These are phyloP conservation scores for Oidium heveae DNA, from an alignment of 2,329 filamentous ascomycete species.

Conservation along the genomic window DNA sequence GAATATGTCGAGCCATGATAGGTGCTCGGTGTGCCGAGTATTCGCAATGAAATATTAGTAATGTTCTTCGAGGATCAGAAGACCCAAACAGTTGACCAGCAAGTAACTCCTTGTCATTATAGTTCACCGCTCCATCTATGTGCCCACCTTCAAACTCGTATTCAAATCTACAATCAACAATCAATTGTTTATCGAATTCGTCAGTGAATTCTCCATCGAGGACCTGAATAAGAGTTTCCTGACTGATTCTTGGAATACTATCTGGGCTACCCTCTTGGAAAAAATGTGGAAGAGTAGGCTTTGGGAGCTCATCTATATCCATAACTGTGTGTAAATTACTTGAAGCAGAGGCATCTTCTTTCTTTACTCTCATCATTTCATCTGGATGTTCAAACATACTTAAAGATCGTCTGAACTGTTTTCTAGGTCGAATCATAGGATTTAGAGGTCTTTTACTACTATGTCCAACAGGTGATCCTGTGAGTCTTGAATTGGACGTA, in stretches of 20 bases:
- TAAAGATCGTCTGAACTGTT: conserved; percentile 72
- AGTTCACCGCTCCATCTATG: conserved; percentile 81
- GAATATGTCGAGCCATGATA: conserved; percentile 84
- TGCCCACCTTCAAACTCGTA: conserved; percentile 96
- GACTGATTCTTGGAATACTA: conserved; percentile 66
- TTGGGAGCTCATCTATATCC: conserved; percentile 56
- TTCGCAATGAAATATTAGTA: conserved; percentile 91
- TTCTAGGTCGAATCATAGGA: conserved; percentile 50
- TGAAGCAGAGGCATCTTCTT: conserved; percentile 27
- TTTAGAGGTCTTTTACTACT: conserved; percentile 51
- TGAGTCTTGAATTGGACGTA: conserved; percentile 27
- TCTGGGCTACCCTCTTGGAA: conserved; percentile 57
- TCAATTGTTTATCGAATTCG: conserved; percentile 53
- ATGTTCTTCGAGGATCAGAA: conserved; percentile 40
- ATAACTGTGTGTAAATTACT: conserved; percentile 46
- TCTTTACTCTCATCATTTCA: conserved; percentile 63
- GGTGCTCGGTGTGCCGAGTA: conserved; percentile 93
- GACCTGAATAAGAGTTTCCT: conserved; percentile 60
- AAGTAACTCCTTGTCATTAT: conserved; percentile 84
- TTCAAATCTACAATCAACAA: conserved; percentile 94
- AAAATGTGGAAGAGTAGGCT: conserved; percentile 62
- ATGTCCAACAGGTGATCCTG: conserved; percentile 47
- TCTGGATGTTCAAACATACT: conserved; percentile 95
- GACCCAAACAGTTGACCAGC: conserved; percentile 50
- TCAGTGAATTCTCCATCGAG: conserved; percentile 63